Evolutionary conservation across 2,329 filamentous ascomycete genomes (phyloP).

Genomic region (Xylaria sp.): DNA sequence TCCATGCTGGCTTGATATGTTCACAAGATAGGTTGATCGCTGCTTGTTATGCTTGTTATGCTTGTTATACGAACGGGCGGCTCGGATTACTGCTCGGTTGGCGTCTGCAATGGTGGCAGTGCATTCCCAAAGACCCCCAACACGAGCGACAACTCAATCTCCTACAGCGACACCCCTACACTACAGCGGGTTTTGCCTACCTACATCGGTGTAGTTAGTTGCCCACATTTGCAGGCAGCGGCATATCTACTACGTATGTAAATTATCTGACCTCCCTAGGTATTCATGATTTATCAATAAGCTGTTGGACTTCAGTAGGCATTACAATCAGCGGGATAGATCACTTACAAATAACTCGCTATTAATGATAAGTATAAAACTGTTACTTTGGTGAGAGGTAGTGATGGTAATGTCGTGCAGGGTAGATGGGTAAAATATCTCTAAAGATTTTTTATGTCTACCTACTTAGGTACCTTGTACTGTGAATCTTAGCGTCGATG

Average conservation of each 20-base stretch:
- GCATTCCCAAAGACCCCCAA: slow-evolving; percentile 21
- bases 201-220: no score
- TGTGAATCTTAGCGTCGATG: no score
- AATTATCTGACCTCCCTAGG: no score
- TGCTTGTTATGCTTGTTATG: no score
- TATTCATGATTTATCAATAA: neutral
- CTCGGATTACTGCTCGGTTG: slow-evolving; percentile 14
- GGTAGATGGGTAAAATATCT: no score
- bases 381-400: no score
- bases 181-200: neutral
- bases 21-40: slow-evolving; percentile 18
- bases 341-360: neutral
- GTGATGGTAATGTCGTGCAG: neutral
- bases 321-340: neutral
- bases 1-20: neutral
- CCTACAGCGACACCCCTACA: slow-evolving; percentile 2
- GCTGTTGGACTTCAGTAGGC: neutral
- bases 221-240: no score
- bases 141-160: slow-evolving; percentile 29
- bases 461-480: no score
- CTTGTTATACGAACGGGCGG: slow-evolving; percentile 30
- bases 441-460: no score
- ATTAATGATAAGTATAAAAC: no score
- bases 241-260: no score
- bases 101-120: slow-evolving; percentile 30